A percentile compares a stretch with the other conserved stretches of the same genome.
These are phyloP conservation scores for Aspergillus sp. DNA, from an alignment of 2,329 filamentous ascomycete species.

Conservation along the genomic window DNA sequence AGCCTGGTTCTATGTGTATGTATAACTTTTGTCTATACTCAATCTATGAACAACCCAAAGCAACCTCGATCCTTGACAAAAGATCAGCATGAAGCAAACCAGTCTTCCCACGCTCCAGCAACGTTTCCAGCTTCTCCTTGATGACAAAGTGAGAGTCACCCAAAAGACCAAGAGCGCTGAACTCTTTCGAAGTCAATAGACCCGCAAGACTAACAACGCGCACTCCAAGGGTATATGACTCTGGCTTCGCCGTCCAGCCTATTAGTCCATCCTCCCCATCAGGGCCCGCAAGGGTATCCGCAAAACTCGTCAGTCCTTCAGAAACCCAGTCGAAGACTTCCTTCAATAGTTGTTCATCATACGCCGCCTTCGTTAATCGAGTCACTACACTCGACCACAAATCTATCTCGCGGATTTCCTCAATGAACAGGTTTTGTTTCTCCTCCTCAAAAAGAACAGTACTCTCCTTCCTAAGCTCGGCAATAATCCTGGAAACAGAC, in stretches of 20 bases:
- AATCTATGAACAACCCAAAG: conserved; percentile 17
- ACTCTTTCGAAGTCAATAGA: conserved; percentile 27
- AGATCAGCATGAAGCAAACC: conserved; percentile 34
- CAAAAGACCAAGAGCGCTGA: conserved; percentile 18
- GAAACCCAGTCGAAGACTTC: conserved; percentile 33
- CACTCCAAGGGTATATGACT: conserved; percentile 57
- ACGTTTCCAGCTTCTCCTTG: conserved; percentile 22
- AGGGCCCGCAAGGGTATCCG: conserved; percentile 27
- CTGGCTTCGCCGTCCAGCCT: conserved; percentile 69
- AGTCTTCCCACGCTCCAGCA: conserved; percentile 24
- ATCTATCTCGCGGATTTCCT: conserved; percentile 71
- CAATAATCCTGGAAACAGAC: conserved; percentile 30
- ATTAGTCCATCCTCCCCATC: conserved; percentile 61
- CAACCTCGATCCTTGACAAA: conserved; percentile 29
- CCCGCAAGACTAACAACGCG: conserved; percentile 40
- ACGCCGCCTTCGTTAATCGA: conserved; percentile 24
- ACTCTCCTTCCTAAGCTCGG: conserved; percentile 37
- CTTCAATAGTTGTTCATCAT: conserved; percentile 20
- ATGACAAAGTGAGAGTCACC: conserved; percentile 18
- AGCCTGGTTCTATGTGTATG: conserved; percentile 18
- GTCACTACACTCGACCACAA: conserved; percentile 63
- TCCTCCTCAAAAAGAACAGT: conserved; percentile 75
- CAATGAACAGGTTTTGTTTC: conserved; percentile 91
- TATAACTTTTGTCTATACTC: conserved; percentile 24
- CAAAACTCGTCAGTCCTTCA: conserved; percentile 31